Evolutionary conservation across 306 rosid genomes (phyloP), one percentile per base, ranked within the genome.

Genomic region (Trifolium dubium): DNA sequence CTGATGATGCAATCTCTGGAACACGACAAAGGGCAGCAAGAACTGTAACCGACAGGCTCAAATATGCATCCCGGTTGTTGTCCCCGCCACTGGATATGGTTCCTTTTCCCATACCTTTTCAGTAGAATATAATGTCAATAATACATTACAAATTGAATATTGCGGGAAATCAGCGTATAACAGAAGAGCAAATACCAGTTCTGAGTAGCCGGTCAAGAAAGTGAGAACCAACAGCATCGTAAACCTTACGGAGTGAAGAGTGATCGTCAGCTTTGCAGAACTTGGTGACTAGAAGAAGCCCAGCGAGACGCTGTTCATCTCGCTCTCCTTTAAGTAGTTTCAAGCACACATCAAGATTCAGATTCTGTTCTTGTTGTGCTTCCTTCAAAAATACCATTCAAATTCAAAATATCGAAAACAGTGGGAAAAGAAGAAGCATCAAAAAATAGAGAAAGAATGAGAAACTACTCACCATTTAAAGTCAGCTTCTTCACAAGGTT

Each of bases 231-330:
- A 94, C 89, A 11, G 96, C 92, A 15, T 88, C 72, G 32, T 91
- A 92, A 47, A 89, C 83, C 86, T 84, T 85, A 32, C 76, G 77
- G 35, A 94, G 93, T 13, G 95, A 88, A 67, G 85, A 59, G 39
- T 80, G 82, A 41, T 94, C 89, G 14, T 89, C 90, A 4, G 92
- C 86, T 71, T 85, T 86, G 81, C 89, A 89, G 73, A 92, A 89
- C 75, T 89, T 92, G 41, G 97, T 88, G 37, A 92, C 93, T 14
- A 94, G 85, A 64, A 91, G 92, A 59, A 94, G 97, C 7, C 97
- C 96, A 8, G 96, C 97, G 6, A 94, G 96, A 60, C 97, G 92
- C 65, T 94, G 97, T 73, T 89, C 97, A 64, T 92, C 99, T 75
- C 87, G 75, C 75, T 84, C 97, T 64, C 98, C 98, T 82, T 85